phyloP scores from a whole-genome alignment of 2,329 filamentous ascomycete species.

The Cordyceps militaris region DNA sequence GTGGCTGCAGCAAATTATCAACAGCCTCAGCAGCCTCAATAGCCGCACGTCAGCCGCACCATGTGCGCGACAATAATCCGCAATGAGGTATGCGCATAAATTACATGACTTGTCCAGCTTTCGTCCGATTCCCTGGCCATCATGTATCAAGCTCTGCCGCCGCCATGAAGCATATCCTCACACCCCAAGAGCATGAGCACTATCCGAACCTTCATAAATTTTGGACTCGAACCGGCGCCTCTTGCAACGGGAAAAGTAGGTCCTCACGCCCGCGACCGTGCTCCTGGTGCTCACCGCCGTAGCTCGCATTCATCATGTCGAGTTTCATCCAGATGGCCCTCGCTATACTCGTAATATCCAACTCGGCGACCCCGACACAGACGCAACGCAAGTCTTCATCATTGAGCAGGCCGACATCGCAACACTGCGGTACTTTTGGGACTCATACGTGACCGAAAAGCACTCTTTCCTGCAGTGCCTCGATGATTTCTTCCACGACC shows the following conservation, averaged over 20 bases:
- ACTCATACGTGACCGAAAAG: neutral
- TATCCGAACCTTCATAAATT: conserved; percentile 8
- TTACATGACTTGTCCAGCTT: neutral
- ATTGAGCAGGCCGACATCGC: conserved; percentile 8
- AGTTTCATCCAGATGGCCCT: conserved; percentile 1
- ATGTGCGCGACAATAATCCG: neutral
- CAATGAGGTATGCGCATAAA: neutral
- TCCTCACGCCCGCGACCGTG: neutral
- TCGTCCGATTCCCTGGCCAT: neutral
- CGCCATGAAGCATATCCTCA: conserved; percentile 8
- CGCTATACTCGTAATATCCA: neutral
- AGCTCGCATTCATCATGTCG: conserved; percentile 10
- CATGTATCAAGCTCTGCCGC: neutral
- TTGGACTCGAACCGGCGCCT: conserved; percentile 4
- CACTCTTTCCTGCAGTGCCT: conserved; percentile 7
- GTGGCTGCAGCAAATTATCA: conserved; percentile 6
- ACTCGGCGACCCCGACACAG: neutral
- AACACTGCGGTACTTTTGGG: conserved; percentile 1
- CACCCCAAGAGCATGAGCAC: conserved; percentile 2
- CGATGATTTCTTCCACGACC: conserved; percentile 11
- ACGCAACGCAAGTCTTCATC: conserved; percentile 2
- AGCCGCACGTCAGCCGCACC: conserved; percentile 7
- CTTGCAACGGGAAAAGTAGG: conserved; percentile 2
- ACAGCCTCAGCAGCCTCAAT: conserved; percentile 4
- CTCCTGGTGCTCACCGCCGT: neutral